Evolutionary conservation across 148 eudicot genomes (phyloP).

Genomic region (Rhododendron vialii): DNA sequence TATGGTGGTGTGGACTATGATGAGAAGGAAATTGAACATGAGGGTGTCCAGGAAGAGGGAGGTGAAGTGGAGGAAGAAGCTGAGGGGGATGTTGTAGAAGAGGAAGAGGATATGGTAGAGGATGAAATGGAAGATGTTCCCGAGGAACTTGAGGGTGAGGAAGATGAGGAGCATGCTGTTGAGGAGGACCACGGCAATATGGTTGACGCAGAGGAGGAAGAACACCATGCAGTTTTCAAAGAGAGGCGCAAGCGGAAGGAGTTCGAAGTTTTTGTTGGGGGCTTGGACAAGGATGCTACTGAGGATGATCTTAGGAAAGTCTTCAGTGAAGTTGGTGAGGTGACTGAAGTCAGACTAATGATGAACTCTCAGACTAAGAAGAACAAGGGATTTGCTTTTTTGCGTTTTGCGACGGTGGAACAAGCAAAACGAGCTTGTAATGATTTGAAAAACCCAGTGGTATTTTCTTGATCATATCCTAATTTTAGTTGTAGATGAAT

Average conservation of each 20-base stretch:
- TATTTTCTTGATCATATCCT: slow-evolving; percentile 51
- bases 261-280: slow-evolving; percentile 96
- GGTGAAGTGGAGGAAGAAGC: slow-evolving; percentile 59
- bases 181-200: slow-evolving; percentile 54
- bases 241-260: slow-evolving; percentile 96
- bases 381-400: slow-evolving; percentile 96
- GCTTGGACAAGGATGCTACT: slow-evolving; percentile 97
- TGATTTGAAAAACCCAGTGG: slow-evolving; percentile 89
- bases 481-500: slow-evolving; percentile 29
- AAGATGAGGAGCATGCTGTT: slow-evolving; percentile 53
- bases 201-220: slow-evolving; percentile 72
- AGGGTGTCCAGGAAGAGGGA: slow-evolving; percentile 68
- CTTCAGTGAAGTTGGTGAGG: slow-evolving; percentile 76
- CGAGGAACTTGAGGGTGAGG: slow-evolving; percentile 80
- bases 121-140: slow-evolving; percentile 60
- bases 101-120: slow-evolving; percentile 56
- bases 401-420: slow-evolving; percentile 94
- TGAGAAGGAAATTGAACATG: slow-evolving; percentile 77
- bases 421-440: slow-evolving; percentile 92
- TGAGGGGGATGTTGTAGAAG: slow-evolving; percentile 55
- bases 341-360: slow-evolving; percentile 92
- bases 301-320: slow-evolving; percentile 91
- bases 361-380: slow-evolving; percentile 92
- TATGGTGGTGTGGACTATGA: slow-evolving; percentile 74
- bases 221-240: slow-evolving; percentile 73